Evolutionary conservation across 2,329 filamentous ascomycete genomes (phyloP).

Genomic region (Xylariaceae sp.): DNA sequence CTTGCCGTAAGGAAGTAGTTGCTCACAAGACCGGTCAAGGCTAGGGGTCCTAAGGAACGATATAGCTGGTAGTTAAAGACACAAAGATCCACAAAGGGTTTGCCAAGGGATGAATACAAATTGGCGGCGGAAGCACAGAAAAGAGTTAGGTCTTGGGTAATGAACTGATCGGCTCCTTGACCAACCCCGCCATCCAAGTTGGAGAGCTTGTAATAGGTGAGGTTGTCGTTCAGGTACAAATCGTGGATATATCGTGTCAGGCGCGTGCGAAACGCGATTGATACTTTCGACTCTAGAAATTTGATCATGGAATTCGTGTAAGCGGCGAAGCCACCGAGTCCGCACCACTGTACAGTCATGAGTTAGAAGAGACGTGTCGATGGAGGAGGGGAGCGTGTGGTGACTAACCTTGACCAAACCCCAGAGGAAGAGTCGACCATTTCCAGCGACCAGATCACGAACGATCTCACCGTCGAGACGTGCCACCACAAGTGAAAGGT

Average conservation of each 20-base stretch:
- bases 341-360: slow-evolving; percentile 63
- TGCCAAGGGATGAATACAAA: slow-evolving; percentile 93
- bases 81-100: slow-evolving; percentile 91
- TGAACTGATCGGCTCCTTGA: slow-evolving; percentile 90
- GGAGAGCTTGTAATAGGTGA: slow-evolving; percentile 93
- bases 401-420: slow-evolving; percentile 69
- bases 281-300: slow-evolving; percentile 94
- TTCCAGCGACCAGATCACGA: slow-evolving; percentile 88
- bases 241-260: slow-evolving; percentile 97
- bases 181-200: slow-evolving; percentile 92
- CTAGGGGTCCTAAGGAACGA: slow-evolving; percentile 80
- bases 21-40: slow-evolving; percentile 76
- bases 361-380: neutral
- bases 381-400: slow-evolving; percentile 1
- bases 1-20: slow-evolving; percentile 95
- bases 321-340: slow-evolving; percentile 85
- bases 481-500: slow-evolving; percentile 88
- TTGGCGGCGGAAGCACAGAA: slow-evolving; percentile 92
- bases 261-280: slow-evolving; percentile 92
- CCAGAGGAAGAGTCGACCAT: slow-evolving; percentile 81
- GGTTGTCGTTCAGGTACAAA: slow-evolving; percentile 86
- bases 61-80: slow-evolving; percentile 99
- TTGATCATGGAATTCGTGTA: slow-evolving; percentile 99
- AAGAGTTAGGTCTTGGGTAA: slow-evolving; percentile 91
- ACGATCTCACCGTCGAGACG: slow-evolving; percentile 94